Evolutionary conservation across 2,329 filamentous ascomycete species (phyloP), one percentile per base, ranked within the genome.

Genomic region (Proliferodiscus dingleyae): DNA sequence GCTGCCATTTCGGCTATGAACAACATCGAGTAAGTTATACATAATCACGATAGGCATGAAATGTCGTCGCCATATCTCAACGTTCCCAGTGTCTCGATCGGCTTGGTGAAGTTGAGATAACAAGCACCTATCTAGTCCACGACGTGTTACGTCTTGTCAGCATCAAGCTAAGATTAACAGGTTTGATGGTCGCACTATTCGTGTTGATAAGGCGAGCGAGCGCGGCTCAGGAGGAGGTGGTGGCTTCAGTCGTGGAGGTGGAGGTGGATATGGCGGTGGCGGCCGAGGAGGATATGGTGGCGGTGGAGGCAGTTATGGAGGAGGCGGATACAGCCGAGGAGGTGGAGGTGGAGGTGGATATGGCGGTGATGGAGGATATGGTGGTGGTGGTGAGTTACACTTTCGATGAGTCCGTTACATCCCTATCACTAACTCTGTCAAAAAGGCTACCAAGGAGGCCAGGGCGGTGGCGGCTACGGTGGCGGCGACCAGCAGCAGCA

Each of bases 161-260:
- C 38, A 22, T 37, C 37, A 38, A 57, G 48, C 55, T 48, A 39
- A 55, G 39, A 2, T 18, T 21, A 28, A 22, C 22, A 95, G 90
- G 61, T 95, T 97, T 68, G 90, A 97, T 68, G 91, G 91, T 55
- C 88, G 91, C 60, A 82, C 80, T 55, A 96, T 98, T 66, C 89
- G 91, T 59, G 91, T 98, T 55, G 91, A 97, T 72, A 95, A 90
- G 69, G 93, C 56, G n/a, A 43, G 29, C 47, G 90, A 96, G 68
- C 84, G 83, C 56, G 79, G 80, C 37, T 74, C 80, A 37, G 77
- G 80, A 46, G 77, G 81, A 43, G 73, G 73, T 41, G 29, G 29
- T 8, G 29, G 29, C 13, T 32, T 32, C 29, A 32, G 16, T 15
- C 29, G 29, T 32, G 15, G 32, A 46, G 77, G 81, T 43, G 73